Base-by-base conservation (phyloP, 2,329 filamentous ascomycete genomes). In the Torrubiellomyces zombiae region DNA sequence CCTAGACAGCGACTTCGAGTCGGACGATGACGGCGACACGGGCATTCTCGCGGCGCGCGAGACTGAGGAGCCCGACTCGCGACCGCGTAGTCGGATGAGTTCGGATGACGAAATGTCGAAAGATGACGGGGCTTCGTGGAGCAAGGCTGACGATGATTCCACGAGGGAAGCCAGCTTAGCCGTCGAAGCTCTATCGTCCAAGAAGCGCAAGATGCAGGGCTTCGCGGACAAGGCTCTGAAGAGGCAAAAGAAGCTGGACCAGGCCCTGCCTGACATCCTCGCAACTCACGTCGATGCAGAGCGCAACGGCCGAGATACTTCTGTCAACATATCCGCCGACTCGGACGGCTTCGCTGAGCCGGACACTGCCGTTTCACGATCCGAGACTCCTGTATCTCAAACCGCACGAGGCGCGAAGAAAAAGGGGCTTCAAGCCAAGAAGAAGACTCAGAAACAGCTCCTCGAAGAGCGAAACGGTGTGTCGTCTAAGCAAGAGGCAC, bases 41-140 rank as follows among this genome's bases (percentile, higher is more conserved):
- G 53, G 56, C 19, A 54, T 55, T 17, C 29, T 49, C 16, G 70
- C 76, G 9, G 69, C 67, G 9, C 64, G 75, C 22, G 82, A 85
- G 44, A 91, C 80, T 0, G 85, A 92, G 44, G 85, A 89, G 35
- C 72, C 73, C 17, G 85, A 89, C 31, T 92, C 80, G 34, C 69
- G 77, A 20, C 77, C 77, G 24, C 71, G 74, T 21, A 93, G 80
- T 47, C 80, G 77, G 20, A 65, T 73, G 60, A 70, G 64, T 41
- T 63, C 63, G 2, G 68, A 75, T 30, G 67, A 72, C 25, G 62
- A 67, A 28, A 50, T 45, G 3, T 56, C 50, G 24, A 63, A 63
- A 37, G 60, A 67, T 25, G 60, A 59, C 4, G 56, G 57, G 26
- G 51, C 42, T 2, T 49, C 48, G 1, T 60, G 60, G 51, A 60